Evolutionary conservation across 2,329 filamentous ascomycete species (phyloP).

Genomic region (Endoconidiophora laricicola): DNA sequence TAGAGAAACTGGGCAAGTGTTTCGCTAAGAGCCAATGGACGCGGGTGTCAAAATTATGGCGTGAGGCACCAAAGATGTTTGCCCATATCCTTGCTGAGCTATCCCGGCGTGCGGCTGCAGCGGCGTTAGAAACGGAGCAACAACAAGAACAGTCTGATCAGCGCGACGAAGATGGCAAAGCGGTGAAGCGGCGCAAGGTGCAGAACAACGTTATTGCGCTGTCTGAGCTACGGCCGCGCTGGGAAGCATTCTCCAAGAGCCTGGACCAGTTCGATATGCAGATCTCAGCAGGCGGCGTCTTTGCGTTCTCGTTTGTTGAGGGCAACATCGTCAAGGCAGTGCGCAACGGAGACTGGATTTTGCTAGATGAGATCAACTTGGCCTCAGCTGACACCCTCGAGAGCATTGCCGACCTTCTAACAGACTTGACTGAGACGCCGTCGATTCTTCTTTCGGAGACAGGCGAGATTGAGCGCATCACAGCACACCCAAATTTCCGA

Average conservation of each 20-base stretch:
- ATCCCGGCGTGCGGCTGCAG: slow-evolving; percentile 24
- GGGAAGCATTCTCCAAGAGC: slow-evolving; percentile 63
- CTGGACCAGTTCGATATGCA: slow-evolving; percentile 69
- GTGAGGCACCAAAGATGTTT: slow-evolving; percentile 78
- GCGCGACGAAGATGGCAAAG: slow-evolving; percentile 30
- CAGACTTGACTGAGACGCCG: slow-evolving; percentile 52
- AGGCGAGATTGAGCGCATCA: slow-evolving; percentile 77
- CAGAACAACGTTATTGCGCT: slow-evolving; percentile 49
- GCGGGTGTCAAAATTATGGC: slow-evolving; percentile 73
- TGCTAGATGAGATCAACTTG: slow-evolving; percentile 93
- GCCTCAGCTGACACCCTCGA: slow-evolving; percentile 90
- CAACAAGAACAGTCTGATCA: slow-evolving; percentile 20
- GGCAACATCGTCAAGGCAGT: slow-evolving; percentile 94
- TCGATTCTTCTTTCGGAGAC: slow-evolving; percentile 86
- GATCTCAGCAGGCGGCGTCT: slow-evolving; percentile 39
- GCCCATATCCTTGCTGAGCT: slow-evolving; percentile 47
- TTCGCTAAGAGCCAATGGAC: slow-evolving; percentile 74
- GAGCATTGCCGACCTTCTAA: slow-evolving; percentile 76
- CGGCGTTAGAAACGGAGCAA: slow-evolving; percentile 21
- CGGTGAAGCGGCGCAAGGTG: slow-evolving; percentile 43
- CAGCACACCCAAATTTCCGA: slow-evolving; percentile 81
- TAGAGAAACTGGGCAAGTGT: slow-evolving; percentile 64
- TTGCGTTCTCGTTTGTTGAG: slow-evolving; percentile 91
- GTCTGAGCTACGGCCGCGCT: slow-evolving; percentile 43
- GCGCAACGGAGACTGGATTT: slow-evolving; percentile 88